Conservation (phyloP, 441 rosid species). For the Hypseocharis bilobata region DNA sequence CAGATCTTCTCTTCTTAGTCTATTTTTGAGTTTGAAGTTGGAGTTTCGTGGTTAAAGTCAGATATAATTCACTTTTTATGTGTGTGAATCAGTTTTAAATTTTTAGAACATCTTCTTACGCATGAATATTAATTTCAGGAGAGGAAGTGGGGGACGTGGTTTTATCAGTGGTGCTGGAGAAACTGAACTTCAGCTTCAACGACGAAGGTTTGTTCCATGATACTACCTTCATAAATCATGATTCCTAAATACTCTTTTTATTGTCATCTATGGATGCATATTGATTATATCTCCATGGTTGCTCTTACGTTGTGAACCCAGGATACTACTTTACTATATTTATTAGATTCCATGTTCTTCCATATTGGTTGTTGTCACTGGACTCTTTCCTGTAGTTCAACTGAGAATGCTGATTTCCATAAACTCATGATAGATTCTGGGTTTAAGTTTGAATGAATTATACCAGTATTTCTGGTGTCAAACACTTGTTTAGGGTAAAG, state of each 20-base stretch:
- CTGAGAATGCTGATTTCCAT: not conserved
- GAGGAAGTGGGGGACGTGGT: slow-evolving; percentile 86
- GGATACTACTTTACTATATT: not conserved
- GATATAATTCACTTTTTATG: slow-evolving; percentile 3
- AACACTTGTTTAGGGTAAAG: not conserved
- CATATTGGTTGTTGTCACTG: not conserved
- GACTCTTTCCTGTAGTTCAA: not conserved
- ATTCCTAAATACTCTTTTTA: not conserved
- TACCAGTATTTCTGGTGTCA: not conserved
- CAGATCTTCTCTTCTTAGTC: too few relatives aligned
- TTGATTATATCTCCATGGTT: not conserved
- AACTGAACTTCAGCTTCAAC: slow-evolving; percentile 93
- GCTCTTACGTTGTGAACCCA: not conserved
- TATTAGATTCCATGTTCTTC: not conserved
- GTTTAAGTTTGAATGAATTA: not conserved
- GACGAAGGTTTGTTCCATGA: slow-evolving; percentile 52
- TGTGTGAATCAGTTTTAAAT: slow-evolving; percentile 1
- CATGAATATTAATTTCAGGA: slow-evolving; percentile 47
- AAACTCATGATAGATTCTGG: not conserved
- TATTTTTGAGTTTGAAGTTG: not conserved
- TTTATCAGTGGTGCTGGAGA: slow-evolving; percentile 94
- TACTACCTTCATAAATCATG: slow-evolving; percentile 6
- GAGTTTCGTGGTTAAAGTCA: not conserved
- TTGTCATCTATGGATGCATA: not conserved
- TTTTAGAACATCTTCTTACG: slow-evolving; percentile 6